Conservation (phyloP, 2,329 filamentous ascomycete species). For the Knufia petricola region DNA sequence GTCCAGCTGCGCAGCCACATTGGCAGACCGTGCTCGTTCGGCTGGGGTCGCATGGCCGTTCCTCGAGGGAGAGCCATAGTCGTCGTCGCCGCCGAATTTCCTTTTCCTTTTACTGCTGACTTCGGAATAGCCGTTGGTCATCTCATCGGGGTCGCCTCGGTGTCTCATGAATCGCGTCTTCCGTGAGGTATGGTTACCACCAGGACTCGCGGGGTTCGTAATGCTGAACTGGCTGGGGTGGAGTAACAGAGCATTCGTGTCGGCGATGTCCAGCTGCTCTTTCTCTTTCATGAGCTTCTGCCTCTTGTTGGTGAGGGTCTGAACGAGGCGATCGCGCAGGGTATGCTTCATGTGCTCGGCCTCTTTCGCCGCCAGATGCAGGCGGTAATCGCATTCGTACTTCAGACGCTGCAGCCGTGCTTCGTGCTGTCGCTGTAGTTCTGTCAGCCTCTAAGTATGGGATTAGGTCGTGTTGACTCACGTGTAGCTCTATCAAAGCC, state of each 20-base stretch:
- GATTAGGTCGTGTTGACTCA: constrained; percentile 43
- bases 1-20: constrained; percentile 46
- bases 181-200: constrained; percentile 49
- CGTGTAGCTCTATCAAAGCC: constrained; percentile 70
- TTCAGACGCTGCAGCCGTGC: constrained; percentile 47
- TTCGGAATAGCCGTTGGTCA: constrained; percentile 41
- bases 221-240: constrained; percentile 59
- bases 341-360: constrained; percentile 49
- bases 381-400: constrained; percentile 48
- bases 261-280: constrained; percentile 56
- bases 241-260: constrained; percentile 55
- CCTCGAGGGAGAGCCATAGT: constrained; percentile 49
- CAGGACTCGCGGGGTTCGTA: constrained; percentile 53
- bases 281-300: constrained; percentile 53
- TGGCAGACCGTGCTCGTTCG: constrained; percentile 45
- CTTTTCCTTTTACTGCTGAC: constrained; percentile 48
- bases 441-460: constrained; percentile 11
- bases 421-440: constrained; percentile 46
- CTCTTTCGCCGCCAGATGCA: constrained; percentile 54
- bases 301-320: constrained; percentile 48
- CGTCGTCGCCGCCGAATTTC: constrained; percentile 46
- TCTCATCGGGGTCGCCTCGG: constrained; percentile 43
- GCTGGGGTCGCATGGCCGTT: constrained; percentile 39
- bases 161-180: constrained; percentile 55
- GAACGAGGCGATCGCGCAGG: constrained; percentile 51